Conservation (phyloP, 345 rosid genomes). For the Microcos paniculata region DNA sequence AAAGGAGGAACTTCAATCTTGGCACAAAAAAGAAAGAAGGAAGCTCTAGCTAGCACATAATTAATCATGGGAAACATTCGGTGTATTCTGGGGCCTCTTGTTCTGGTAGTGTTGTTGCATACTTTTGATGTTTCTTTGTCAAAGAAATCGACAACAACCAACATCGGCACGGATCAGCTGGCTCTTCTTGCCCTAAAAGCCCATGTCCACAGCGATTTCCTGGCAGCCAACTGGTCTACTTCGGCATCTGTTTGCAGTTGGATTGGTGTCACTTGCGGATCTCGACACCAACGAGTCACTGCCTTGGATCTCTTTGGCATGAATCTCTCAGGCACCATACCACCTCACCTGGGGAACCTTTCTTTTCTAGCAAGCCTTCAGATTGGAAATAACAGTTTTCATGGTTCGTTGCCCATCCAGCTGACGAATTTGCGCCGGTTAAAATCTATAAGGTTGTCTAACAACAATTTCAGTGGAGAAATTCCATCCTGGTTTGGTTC, state of each 20-base stretch:
- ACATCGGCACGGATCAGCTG: background rate
- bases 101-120: background rate
- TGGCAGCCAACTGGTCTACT: background rate
- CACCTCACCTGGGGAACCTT: constrained; percentile 18
- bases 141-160: background rate
- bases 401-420: constrained; percentile 11
- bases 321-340: constrained; percentile 14
- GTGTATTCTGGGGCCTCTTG: background rate
- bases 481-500: constrained; percentile 23
- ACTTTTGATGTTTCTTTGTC: background rate
- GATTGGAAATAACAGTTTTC: constrained; percentile 12
- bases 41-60: no score
- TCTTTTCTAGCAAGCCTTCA: background rate
- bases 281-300: constrained; percentile 11
- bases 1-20: no score
- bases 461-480: constrained; percentile 13
- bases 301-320: constrained; percentile 15
- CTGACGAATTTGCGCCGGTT: background rate
- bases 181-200: background rate
- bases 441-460: background rate
- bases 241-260: constrained; percentile 9
- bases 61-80: background rate
- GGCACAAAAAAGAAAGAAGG: no score
- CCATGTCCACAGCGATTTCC: background rate
- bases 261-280: constrained; percentile 15